These are phyloP conservation scores for Penicillium tannophilum DNA, from an alignment of 495 filamentous ascomycete genomes.

Conservation along the genomic window DNA sequence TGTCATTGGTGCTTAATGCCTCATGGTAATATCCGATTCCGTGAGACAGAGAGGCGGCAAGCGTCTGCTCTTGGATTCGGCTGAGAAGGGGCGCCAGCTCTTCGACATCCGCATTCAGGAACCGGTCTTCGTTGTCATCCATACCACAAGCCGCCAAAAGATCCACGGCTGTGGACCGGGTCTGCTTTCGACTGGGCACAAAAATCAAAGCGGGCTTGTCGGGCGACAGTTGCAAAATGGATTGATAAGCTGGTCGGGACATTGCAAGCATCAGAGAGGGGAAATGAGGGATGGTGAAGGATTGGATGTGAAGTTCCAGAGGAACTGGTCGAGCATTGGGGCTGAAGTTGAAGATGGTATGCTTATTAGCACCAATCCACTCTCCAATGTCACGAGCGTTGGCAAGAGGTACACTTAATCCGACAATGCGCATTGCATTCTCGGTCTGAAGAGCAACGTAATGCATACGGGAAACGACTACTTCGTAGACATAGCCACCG, in stretches of 20 bases:
- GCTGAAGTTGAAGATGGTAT: constrained; percentile 98
- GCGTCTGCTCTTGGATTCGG: constrained; percentile 78
- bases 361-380: constrained; percentile 98
- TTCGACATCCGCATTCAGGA: constrained; percentile 77
- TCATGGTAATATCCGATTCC: constrained; percentile 98
- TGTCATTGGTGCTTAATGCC: constrained; percentile 83
- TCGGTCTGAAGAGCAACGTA: constrained; percentile 90
- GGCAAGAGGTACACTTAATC: constrained; percentile 87
- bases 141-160: constrained; percentile 80
- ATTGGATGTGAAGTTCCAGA: constrained; percentile 92
- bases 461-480: constrained; percentile 95
- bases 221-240: constrained; percentile 79
- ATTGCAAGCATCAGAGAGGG: constrained; percentile 98
- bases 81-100: constrained; percentile 81
- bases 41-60: constrained; percentile 90
- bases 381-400: constrained; percentile 93
- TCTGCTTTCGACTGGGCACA: constrained; percentile 90
- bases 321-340: constrained; percentile 85
- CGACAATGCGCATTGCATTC: constrained; percentile 82
- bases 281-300: constrained; percentile 94
- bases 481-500: constrained; percentile 89
- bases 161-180: constrained; percentile 85
- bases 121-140: constrained; percentile 91
- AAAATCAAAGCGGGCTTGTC: constrained; percentile 91
- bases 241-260: constrained; percentile 88